phyloP scores from a whole-genome alignment of 768 basidiomycete genomes.

The Termitomyces eurrhizus region DNA sequence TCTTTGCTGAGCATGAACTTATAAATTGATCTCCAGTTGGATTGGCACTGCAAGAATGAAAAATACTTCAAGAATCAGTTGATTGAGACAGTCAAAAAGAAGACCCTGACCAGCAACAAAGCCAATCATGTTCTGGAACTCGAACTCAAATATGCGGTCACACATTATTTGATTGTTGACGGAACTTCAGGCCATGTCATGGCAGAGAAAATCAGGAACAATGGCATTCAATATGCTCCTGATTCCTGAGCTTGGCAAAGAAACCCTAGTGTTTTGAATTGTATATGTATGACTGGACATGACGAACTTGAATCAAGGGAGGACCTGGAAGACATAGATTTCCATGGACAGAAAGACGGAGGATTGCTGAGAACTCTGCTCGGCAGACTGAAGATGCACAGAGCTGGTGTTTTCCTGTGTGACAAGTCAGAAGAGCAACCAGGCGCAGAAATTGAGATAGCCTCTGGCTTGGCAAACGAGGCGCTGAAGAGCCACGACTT shows the following conservation, averaged over 20 bases:
- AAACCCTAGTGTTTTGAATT: not conserved
- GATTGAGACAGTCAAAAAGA: not conserved
- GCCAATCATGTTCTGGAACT: not conserved
- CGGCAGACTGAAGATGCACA: too few relatives aligned
- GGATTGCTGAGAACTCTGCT: too few relatives aligned
- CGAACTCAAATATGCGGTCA: not conserved
- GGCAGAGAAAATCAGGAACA: not conserved
- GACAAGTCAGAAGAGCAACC: too few relatives aligned
- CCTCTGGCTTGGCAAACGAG: too few relatives aligned
- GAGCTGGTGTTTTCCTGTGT: too few relatives aligned
- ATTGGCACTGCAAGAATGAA: slow-evolving; percentile 1
- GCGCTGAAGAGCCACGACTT: too few relatives aligned
- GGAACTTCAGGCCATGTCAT: not conserved
- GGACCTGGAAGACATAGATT: too few relatives aligned
- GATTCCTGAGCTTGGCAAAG: not conserved
- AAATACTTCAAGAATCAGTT: not conserved
- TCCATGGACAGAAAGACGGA: too few relatives aligned
- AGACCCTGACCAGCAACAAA: not conserved
- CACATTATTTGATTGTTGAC: not conserved
- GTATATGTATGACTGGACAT: not conserved
- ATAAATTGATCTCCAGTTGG: not conserved
- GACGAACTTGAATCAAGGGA: not conserved
- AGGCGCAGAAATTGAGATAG: too few relatives aligned
- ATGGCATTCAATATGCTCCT: not conserved
- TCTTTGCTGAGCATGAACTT: not conserved